Base-by-base conservation (phyloP, 169 alveolate species). In the Cytauxzoon felis region DNA sequence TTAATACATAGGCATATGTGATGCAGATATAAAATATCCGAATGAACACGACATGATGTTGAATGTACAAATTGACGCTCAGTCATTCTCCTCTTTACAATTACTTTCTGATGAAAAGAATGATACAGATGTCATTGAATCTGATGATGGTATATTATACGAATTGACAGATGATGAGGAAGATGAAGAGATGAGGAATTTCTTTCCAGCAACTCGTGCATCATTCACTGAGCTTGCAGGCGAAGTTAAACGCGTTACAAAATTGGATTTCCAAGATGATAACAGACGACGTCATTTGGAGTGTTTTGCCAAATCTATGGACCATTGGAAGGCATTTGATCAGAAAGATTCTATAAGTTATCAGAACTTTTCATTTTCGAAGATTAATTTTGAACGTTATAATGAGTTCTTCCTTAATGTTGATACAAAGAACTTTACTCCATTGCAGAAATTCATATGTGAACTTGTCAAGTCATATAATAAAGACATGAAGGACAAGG, bases 231-330 rank as follows among this genome's bases (percentile, higher is more conserved):
- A 73, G 72, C 75, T 61, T 0, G 84, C 84, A 0, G 84, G 84
- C 1, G 57, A 51, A n/a, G 79, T 73, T 13, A 64, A 61, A 19
- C 59, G 84, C 3, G 84, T 73, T 32, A 73, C 84, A 2, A 61
- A 72, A 2, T 58, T 60, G 19, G 84, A 73, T 45, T 73, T 73
- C 18, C 75, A 38, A 7, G 84, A 73, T 29, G 30, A 45, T n/a
- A 41, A 73, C 63, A 61, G 84, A 3, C 49, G 70, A 3, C 63
- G 84, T 26, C 84, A 73, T 30, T 32, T 73, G 61, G 80, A 73
- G 30, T 73, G 76, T 18, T 73, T 73, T 23, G 79, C 78, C 16
- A 61, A 54, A 16, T 73, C 84, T 1, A 73, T 73, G 84, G 80
- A 73, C 19, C 18, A 24, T 19, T 73, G 84, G 84, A 47, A 30